Percentiles rank a stretch among this genome's conserved stretches.
These are phyloP conservation scores for Gypsophila paniculata DNA, from an alignment of 179 eudicot species.

Conservation along the genomic window DNA sequence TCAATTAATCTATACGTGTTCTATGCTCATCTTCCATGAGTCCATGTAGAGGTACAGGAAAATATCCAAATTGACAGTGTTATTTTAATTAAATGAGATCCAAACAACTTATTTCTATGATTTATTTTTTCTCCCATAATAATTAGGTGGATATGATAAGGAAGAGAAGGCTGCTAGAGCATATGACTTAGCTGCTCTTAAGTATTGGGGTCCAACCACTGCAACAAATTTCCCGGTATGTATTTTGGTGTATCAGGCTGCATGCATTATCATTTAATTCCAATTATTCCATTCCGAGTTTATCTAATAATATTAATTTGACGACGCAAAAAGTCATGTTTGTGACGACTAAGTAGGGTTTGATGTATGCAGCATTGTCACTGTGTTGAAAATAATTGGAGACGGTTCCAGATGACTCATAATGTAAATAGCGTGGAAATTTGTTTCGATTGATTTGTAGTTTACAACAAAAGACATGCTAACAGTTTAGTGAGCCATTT, in stretches of 20 bases:
- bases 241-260: constrained; percentile 18
- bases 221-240: constrained; percentile 77
- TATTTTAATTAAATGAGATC: constrained; percentile 5
- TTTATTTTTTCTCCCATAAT: background rate
- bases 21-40: background rate
- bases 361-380: background rate
- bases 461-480: too few relatives aligned
- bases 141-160: constrained; percentile 81
- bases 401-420: background rate
- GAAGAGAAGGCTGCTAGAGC: constrained; percentile 94
- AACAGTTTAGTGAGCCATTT: background rate
- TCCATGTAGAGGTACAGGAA: background rate
- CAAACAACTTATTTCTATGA: constrained; percentile 1
- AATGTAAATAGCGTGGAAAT: background rate
- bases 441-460: too few relatives aligned
- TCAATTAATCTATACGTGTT: constrained; percentile 21
- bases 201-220: constrained; percentile 91
- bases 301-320: too few relatives aligned
- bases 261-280: background rate
- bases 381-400: background rate
- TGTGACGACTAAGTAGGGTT: background rate
- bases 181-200: constrained; percentile 90
- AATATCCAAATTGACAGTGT: background rate
- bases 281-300: background rate
- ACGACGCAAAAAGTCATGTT: background rate